A percentile compares a stretch with the other conserved stretches of the same genome.
Evolutionary conservation across 495 filamentous ascomycete genomes (phyloP).

Genomic region (Oleoguttula mirabilis): DNA sequence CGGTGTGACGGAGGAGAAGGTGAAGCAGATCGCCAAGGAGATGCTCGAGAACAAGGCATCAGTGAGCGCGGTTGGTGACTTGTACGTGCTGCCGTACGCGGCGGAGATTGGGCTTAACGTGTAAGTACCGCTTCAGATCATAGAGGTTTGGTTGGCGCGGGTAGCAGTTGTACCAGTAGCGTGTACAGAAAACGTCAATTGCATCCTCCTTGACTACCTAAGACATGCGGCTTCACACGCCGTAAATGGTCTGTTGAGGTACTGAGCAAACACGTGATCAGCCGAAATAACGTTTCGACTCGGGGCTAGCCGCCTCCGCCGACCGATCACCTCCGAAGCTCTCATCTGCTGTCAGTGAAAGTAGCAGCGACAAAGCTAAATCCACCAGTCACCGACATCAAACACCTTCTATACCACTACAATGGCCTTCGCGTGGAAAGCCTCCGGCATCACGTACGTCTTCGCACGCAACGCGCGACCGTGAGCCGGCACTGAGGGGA

Average conservation of each 20-base stretch:
- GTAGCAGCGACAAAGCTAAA: no score
- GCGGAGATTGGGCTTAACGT: slow-evolving; percentile 89
- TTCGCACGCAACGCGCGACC: no score
- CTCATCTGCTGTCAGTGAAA: no score
- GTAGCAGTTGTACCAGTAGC: slow-evolving; percentile 14
- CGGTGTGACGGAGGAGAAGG: slow-evolving; percentile 65
- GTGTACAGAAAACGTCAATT: slow-evolving; percentile 7
- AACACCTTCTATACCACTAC: slow-evolving; percentile 32
- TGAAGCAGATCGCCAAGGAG: slow-evolving; percentile 78
- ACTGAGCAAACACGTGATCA: no score
- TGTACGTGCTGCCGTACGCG: slow-evolving; percentile 78
- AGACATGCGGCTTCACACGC: no score
- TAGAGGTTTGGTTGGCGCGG: slow-evolving; percentile 8
- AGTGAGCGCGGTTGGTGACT: slow-evolving; percentile 75
- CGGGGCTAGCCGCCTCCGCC: no score
- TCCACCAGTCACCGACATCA: no score
- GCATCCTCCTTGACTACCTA: no score
- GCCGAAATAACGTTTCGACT: no score
- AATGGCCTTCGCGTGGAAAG: slow-evolving; percentile 98
- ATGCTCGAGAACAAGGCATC: slow-evolving; percentile 80
- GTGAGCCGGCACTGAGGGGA: no score
- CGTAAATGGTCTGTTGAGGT: no score
- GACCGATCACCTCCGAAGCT: no score
- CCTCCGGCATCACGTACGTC: slow-evolving; percentile 85
- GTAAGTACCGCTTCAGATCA: slow-evolving; percentile 57